Percentiles rank a stretch among this genome's conserved stretches.
phyloP scores from a whole-genome alignment of 2,329 filamentous ascomycete genomes.

The Pseudogymnoascus sp. region DNA sequence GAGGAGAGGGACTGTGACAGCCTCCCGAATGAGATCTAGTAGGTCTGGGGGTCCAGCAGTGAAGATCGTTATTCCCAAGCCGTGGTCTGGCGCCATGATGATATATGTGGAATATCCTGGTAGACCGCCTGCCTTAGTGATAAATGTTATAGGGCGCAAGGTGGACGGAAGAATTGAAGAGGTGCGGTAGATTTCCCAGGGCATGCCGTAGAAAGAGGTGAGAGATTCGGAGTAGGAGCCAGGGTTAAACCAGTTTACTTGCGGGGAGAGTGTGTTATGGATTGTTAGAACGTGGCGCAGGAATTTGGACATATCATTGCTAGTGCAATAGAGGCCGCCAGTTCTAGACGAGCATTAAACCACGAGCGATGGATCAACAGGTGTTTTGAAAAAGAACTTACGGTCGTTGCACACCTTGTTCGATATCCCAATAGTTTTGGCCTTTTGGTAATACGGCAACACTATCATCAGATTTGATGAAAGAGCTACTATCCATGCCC shows the following conservation, averaged over 20 bases:
- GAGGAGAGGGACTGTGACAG: background rate
- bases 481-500: background rate
- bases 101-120: conserved; percentile 35
- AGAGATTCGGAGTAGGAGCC: conserved; percentile 30
- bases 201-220: conserved; percentile 36
- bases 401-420: conserved; percentile 34
- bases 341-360: background rate
- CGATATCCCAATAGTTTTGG: conserved; percentile 31
- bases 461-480: conserved; percentile 13
- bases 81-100: conserved; percentile 34
- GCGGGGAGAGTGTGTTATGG: conserved; percentile 31
- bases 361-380: background rate
- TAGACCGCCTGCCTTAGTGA: conserved; percentile 36
- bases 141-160: conserved; percentile 32
- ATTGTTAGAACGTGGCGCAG: conserved; percentile 34
- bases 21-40: background rate
- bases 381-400: background rate
- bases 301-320: conserved; percentile 34
- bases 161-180: conserved; percentile 30
- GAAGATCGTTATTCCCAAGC: conserved; percentile 36
- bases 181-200: conserved; percentile 39
- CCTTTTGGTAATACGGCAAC: conserved; percentile 19
- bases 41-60: background rate
- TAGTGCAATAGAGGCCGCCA: background rate
- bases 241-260: conserved; percentile 32